Evolutionary conservation across 345 rosid genomes (phyloP), one percentile per base, ranked within the genome.

Genomic region (Eutrema heterophyllum): DNA sequence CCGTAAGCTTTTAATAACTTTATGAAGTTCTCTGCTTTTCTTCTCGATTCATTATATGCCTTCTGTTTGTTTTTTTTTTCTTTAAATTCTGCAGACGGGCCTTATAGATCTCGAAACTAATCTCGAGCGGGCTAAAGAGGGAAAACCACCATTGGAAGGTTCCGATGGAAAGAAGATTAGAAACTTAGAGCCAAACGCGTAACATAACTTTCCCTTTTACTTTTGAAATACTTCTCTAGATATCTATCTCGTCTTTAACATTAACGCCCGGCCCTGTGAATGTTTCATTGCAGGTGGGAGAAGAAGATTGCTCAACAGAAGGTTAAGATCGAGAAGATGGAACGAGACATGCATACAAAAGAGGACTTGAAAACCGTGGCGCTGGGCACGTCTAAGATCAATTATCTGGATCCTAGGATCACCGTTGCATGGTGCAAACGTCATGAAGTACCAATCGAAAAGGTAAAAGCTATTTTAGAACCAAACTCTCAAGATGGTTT

Each of bases 381-480:
- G 24, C 77, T 95, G 50, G 98, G 99, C 73, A 95, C 98, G 1
- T 95, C 99, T 56, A 96, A 92, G 75, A 90, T 95, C 72, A 95
- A 95, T 72, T 95, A 95, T 72, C 87, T 92, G 29, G 98, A 95
- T 81, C 99, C 99, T 51, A 85, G 99, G 84, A 95, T 95, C 58
- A 92, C 97, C 0, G 99, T 95, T 7, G 97, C 99, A 3, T 95
- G 99, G 99, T 95, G 99, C 87, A 95, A 95, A 80, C 86, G 99
- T 18, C 92, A 87, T 43, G 99, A 95, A 62, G 99, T 95, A 74
- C 97, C 99, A 43, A 95, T 95, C 13, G 99, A 95, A 75, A 95
- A 92, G 99, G 99, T 92, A 76, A 83, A 64, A 61, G 11, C 55
- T 55, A 35, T 62, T 11, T 13, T 7, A 18, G 44, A 69, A 62